Evolutionary conservation across 2,329 filamentous ascomycete genomes (phyloP), one percentile per base, ranked within the genome.

Genomic region (Lachnellula arida): DNA sequence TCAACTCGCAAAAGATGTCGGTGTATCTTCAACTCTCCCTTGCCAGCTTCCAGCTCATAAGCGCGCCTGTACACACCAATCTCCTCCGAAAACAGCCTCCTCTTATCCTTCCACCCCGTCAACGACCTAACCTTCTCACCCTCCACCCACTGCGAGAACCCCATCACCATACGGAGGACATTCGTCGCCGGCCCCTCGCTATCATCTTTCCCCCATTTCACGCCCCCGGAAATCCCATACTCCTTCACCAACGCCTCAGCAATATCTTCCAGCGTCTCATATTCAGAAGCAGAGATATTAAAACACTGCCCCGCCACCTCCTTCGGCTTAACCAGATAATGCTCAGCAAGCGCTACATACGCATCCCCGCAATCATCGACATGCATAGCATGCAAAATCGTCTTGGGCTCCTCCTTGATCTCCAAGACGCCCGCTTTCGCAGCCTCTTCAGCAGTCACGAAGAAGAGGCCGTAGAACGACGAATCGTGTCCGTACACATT

Each of bases 341-440:
- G 23, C 23, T 59, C 64, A 0, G 76, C 77, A 2, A 80, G 67
- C 1, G 74, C 69, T 3, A 79, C 65, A 55, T 80, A 81, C 0
- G 76, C 76, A 15, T 76, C 73, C 2, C 66, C 77, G 47, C 76
- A 79, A 58, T 80, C 78, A 58, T 80, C 77, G 12, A 80, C 70
- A 56, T 80, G 77, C 39, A 74, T 69, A 3, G 72, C 74, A 55
- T 80, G 77, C 57, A 77, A 65, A 34, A 79, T 74, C 14, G 67
- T 73, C 17, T 72, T 65, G 0, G 69, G 67, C 42, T 73, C 60
- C 0, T 70, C 64, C 0, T 71, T 66, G 3, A 78, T 56, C 15
- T 63, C 58, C 32, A 77, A 61, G 1, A 63, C 56, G 12, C 61
- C 58, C 4, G 60, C 54, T 3, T 53, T 53, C 4, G 49, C 46